Evolutionary conservation across 2,329 filamentous ascomycete genomes (phyloP), one percentile per base, ranked within the genome.

Genomic region (Fonsecaea nubica): DNA sequence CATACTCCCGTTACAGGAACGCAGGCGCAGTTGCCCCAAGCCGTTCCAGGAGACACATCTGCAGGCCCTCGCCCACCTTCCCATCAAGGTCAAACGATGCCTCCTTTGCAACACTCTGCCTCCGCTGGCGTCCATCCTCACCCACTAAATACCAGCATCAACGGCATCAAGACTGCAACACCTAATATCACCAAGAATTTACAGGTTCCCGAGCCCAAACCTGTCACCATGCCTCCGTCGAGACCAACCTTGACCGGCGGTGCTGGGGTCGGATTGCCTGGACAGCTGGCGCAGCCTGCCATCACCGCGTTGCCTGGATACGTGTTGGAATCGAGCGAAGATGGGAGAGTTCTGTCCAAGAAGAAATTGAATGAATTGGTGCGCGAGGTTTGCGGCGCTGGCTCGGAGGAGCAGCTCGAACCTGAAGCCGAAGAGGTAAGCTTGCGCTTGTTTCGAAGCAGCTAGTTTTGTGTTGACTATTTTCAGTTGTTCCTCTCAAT

Each of bases 291-390:
- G 59, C 93, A 97, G 75, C 93, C 95, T 0, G 92, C 92, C 1
- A 86, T 98, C 67, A 83, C 89, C 63, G 93, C 93, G 75, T 87
- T 92, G 53, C 92, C 93, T 0, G 88, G 89, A 0, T 96, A 92
- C 77, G 91, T 92, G 64, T 89, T 97, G 65, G 94, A 98, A 76
- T 92, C 92, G 35, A 71, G 69, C 54, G 93, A 97, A 76, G 93
- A 92, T 32, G 93, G 97, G 74, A 90, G 93, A 52, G 91, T 99
- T 0, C 83, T 99, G n/a, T 96, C 91, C 81, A 97, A 97, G 86
- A 96, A 96, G 82, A 98, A 97, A 81, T 85, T 99, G 48, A 93
- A 99, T 75, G 94, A 97, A 77, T 85, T 99, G 42, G 93, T 98
- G 8, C 88, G 93, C 58, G 94, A 98, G 79, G 93, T 98, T 66